These are phyloP conservation scores for Fagus crenata DNA, from an alignment of 306 rosid species.

Conservation along the genomic window DNA sequence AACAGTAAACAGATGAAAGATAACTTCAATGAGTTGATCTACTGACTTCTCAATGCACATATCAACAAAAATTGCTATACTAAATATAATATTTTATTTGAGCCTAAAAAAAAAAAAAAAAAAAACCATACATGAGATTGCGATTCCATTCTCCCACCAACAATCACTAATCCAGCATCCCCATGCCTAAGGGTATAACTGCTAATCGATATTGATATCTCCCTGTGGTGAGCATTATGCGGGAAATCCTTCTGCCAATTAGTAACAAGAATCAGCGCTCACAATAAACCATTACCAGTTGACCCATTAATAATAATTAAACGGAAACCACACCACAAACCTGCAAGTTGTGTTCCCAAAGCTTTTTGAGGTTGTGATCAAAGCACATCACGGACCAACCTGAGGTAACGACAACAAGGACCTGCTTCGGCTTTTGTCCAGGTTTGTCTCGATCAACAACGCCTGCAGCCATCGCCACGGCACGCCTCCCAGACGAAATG, in stretches of 20 bases:
- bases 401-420: constrained; percentile 89
- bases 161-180: constrained; percentile 86
- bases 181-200: constrained; percentile 93
- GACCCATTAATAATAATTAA: neutral
- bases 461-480: constrained; percentile 97
- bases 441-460: constrained; percentile 64
- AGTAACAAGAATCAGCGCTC: constrained; percentile 25
- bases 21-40: neutral
- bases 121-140: constrained; percentile 75
- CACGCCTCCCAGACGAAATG: constrained; percentile 77
- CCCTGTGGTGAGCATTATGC: constrained; percentile 94
- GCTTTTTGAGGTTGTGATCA: constrained; percentile 84
- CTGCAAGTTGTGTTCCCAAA: constrained; percentile 96
- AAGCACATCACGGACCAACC: constrained; percentile 99
- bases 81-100: too few species aligned
- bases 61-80: constrained; percentile 12
- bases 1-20: neutral
- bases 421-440: constrained; percentile 73
- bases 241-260: constrained; percentile 84
- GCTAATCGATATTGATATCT: constrained; percentile 78
- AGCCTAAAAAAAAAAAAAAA: too few species aligned
- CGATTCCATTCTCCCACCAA: constrained; percentile 98
- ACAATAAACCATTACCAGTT: constrained; percentile 1
- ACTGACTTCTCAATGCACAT: neutral
- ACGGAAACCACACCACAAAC: constrained; percentile 38